Evolutionary conservation across 2,329 filamentous ascomycete species (phyloP).

Genomic region (Plectosphaerella sp.): DNA sequence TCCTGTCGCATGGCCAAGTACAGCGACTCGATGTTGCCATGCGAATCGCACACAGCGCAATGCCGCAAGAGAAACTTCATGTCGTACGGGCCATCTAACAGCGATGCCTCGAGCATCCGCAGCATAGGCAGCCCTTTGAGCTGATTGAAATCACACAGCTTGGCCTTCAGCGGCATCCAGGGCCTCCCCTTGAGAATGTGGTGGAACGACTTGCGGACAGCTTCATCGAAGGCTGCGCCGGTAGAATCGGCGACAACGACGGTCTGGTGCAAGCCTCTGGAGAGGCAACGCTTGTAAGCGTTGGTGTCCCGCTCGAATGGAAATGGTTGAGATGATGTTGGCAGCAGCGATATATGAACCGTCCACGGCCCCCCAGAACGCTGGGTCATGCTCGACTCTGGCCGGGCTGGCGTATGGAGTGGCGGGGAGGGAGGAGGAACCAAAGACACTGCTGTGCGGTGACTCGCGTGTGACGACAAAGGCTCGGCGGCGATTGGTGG

Average conservation of each 20-base stretch:
- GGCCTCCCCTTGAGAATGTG: constrained; percentile 42
- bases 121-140: constrained; percentile 56
- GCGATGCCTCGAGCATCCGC: constrained; percentile 41
- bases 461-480: not conserved
- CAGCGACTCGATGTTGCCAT: constrained; percentile 52
- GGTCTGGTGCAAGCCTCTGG: constrained; percentile 54
- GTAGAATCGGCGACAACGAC: constrained; percentile 47
- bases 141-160: constrained; percentile 50
- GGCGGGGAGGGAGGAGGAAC: not conserved
- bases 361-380: constrained; percentile 41
- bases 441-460: too few relatives aligned
- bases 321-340: constrained; percentile 48
- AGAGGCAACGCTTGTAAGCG: constrained; percentile 57
- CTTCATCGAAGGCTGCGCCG: constrained; percentile 41
- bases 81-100: constrained; percentile 40
- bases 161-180: constrained; percentile 57
- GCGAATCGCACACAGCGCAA: constrained; percentile 51
- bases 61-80: constrained; percentile 46
- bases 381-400: constrained; percentile 1
- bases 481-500: not conserved
- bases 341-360: constrained; percentile 55
- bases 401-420: not conserved
- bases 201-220: constrained; percentile 45
- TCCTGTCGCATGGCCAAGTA: constrained; percentile 54
- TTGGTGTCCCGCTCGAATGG: constrained; percentile 59